These are phyloP conservation scores for Sclerospora graminicola DNA, from an alignment of 352 stramenopile species.

Conservation along the genomic window DNA sequence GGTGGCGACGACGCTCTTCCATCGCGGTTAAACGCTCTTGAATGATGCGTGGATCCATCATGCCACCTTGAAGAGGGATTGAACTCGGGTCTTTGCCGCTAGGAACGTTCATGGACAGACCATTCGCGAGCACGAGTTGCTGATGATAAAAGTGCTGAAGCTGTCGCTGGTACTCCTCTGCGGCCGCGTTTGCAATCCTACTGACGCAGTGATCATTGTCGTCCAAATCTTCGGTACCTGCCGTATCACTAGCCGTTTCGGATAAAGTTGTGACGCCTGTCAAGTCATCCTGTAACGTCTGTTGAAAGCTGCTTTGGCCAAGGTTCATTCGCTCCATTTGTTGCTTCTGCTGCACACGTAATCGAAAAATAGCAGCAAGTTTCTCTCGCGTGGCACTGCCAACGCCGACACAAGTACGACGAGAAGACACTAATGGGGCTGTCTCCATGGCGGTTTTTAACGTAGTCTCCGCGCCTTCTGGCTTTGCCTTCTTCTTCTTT, in stretches of 20 bases:
- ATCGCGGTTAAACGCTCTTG: slow-evolving; percentile 42
- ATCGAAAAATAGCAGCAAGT: slow-evolving; percentile 52
- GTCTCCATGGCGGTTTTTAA: slow-evolving; percentile 1
- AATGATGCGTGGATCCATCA: slow-evolving; percentile 55
- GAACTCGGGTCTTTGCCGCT: slow-evolving; percentile 11
- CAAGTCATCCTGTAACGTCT: slow-evolving; percentile 20
- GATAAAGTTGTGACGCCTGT: no score
- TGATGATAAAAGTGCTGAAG: slow-evolving; percentile 60
- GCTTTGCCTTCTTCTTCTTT: slow-evolving; percentile 12
- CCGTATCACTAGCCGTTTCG: background rate
- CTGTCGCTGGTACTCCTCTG: slow-evolving; percentile 42
- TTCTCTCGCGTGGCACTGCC: slow-evolving; percentile 30
- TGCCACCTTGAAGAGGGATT: slow-evolving; percentile 24
- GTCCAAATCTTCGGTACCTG: slow-evolving; percentile 2
- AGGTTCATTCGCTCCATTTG: slow-evolving; percentile 22
- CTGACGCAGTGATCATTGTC: slow-evolving; percentile 2
- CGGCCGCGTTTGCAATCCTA: slow-evolving; percentile 10
- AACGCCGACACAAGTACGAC: slow-evolving; percentile 4
- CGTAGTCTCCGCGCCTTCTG: background rate
- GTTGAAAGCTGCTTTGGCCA: slow-evolving; percentile 9
- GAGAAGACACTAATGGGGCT: slow-evolving; percentile 3
- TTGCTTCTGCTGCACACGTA: slow-evolving; percentile 40
- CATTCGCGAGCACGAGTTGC: slow-evolving; percentile 40
- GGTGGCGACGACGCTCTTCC: slow-evolving; percentile 40
- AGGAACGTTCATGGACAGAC: slow-evolving; percentile 16